phyloP scores from a whole-genome alignment of 2,329 filamentous ascomycete species.

The Xylaria multiplex region DNA sequence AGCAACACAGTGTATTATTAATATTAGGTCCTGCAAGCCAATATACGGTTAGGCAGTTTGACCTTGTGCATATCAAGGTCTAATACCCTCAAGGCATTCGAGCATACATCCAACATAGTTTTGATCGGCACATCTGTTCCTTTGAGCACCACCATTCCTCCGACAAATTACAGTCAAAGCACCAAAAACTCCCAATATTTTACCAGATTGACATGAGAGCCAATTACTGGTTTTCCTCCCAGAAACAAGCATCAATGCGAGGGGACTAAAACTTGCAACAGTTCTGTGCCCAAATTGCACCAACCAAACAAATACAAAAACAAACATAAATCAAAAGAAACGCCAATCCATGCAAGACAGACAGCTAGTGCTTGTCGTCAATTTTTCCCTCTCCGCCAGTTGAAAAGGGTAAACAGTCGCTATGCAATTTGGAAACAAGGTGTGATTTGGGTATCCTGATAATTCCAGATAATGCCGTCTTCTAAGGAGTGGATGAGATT shows the following conservation, averaged over 20 bases:
- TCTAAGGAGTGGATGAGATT: slow-evolving; percentile 52
- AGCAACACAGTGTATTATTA: slow-evolving; percentile 46
- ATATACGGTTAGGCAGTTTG: slow-evolving; percentile 33
- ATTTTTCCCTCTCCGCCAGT: slow-evolving; percentile 44
- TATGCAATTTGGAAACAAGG: slow-evolving; percentile 64
- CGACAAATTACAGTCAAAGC: slow-evolving; percentile 25
- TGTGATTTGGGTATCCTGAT: slow-evolving; percentile 49
- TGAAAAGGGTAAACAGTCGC: slow-evolving; percentile 58
- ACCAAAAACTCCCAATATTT: slow-evolving; percentile 41
- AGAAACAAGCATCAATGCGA: slow-evolving; percentile 16
- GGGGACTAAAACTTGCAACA: not conserved
- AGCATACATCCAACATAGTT: slow-evolving; percentile 37
- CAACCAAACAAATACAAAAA: slow-evolving; percentile 26
- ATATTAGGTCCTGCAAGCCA: slow-evolving; percentile 44
- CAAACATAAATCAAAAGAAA: slow-evolving; percentile 42
- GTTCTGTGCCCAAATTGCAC: slow-evolving; percentile 3
- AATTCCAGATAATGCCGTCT: slow-evolving; percentile 49
- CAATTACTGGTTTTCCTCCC: slow-evolving; percentile 24
- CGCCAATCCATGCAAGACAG: slow-evolving; percentile 50
- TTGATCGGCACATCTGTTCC: slow-evolving; percentile 23
- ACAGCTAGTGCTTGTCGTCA: slow-evolving; percentile 45
- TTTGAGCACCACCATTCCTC: slow-evolving; percentile 4
- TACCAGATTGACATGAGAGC: slow-evolving; percentile 29
- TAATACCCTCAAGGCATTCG: slow-evolving; percentile 41
- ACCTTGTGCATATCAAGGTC: slow-evolving; percentile 39